phyloP scores from a whole-genome alignment of 1,284 basidiomycete genomes.

The Cryptococcus sp. region DNA sequence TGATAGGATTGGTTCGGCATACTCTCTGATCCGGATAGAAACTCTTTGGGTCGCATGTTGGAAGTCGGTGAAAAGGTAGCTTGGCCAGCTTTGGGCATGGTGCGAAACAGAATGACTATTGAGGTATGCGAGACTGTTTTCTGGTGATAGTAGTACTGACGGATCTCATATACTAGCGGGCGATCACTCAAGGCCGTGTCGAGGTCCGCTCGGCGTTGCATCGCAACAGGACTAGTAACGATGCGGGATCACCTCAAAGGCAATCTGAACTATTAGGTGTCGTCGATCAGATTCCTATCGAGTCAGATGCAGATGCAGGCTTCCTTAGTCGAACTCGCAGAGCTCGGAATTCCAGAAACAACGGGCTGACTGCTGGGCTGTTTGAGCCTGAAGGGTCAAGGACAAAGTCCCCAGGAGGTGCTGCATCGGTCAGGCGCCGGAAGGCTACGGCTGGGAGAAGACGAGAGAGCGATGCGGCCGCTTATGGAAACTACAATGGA shows the following conservation, averaged over 20 bases:
- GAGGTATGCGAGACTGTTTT: slow-evolving; percentile 33
- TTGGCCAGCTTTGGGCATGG: slow-evolving; percentile 95
- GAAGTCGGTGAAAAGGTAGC: slow-evolving; percentile 84
- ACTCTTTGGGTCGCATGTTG: slow-evolving; percentile 79
- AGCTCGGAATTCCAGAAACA: background rate
- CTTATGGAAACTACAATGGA: background rate
- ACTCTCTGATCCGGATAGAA: slow-evolving; percentile 77
- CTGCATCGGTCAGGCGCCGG: background rate
- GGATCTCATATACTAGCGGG: slow-evolving; percentile 66
- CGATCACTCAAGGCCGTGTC: slow-evolving; percentile 78
- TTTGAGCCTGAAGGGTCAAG: slow-evolving; percentile 8
- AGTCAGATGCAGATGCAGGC: slow-evolving; percentile 52
- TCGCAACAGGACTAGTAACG: slow-evolving; percentile 40
- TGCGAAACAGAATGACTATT: slow-evolving; percentile 70
- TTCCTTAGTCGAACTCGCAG: slow-evolving; percentile 40
- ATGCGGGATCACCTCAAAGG: slow-evolving; percentile 19
- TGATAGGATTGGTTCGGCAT: slow-evolving; percentile 78
- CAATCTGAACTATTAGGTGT: slow-evolving; percentile 9
- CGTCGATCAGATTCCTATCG: slow-evolving; percentile 45
- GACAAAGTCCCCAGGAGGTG: background rate
- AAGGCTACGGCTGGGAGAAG: slow-evolving; percentile 3
- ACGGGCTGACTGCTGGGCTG: slow-evolving; percentile 1
- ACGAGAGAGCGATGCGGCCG: background rate
- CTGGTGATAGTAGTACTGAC: slow-evolving; percentile 6
- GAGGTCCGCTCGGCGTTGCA: slow-evolving; percentile 62